These are phyloP conservation scores for Bjerkandera adusta DNA, from an alignment of 1,284 basidiomycete species.

Conservation along the genomic window DNA sequence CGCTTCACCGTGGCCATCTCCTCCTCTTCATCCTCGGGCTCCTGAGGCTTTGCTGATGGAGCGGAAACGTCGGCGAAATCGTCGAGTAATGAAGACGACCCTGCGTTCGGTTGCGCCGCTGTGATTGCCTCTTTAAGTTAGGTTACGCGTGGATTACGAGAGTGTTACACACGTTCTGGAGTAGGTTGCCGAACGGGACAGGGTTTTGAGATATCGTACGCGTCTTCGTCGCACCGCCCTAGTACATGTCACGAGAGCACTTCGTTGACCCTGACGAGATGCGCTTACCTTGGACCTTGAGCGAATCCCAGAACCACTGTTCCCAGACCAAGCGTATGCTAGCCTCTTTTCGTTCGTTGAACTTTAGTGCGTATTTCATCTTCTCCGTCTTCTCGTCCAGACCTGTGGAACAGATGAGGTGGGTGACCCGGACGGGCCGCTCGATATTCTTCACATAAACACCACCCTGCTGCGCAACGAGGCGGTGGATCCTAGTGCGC, in stretches of 20 bases:
- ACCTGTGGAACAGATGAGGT: slow-evolving; percentile 52
- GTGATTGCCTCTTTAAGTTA: too few relatives aligned
- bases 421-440: slow-evolving; percentile 67
- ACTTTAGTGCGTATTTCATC: slow-evolving; percentile 68
- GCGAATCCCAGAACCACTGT: slow-evolving; percentile 84
- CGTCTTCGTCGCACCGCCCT: slow-evolving; percentile 50
- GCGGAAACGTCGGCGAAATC: too few relatives aligned
- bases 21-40: slow-evolving; percentile 42
- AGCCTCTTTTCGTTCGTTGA: slow-evolving; percentile 62
- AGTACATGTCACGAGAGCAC: slow-evolving; percentile 9
- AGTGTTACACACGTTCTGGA: slow-evolving; percentile 18
- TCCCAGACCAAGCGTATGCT: slow-evolving; percentile 76
- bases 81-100: too few relatives aligned
- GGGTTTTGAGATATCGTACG: slow-evolving; percentile 57
- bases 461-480: slow-evolving; percentile 53
- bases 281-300: slow-evolving; percentile 59
- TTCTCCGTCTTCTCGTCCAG: slow-evolving; percentile 56
- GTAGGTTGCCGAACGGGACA: slow-evolving; percentile 48
- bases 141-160: too few relatives aligned
- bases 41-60: too few relatives aligned
- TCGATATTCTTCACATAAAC: slow-evolving; percentile 59
- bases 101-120: too few relatives aligned
- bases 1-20: slow-evolving; percentile 53
- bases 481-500: slow-evolving; percentile 55
- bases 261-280: background rate